Percentiles rank a stretch among this genome's conserved stretches.
Conservation (phyloP, 352 stramenopile genomes). For the Phytophthora pseudosyringae region DNA sequence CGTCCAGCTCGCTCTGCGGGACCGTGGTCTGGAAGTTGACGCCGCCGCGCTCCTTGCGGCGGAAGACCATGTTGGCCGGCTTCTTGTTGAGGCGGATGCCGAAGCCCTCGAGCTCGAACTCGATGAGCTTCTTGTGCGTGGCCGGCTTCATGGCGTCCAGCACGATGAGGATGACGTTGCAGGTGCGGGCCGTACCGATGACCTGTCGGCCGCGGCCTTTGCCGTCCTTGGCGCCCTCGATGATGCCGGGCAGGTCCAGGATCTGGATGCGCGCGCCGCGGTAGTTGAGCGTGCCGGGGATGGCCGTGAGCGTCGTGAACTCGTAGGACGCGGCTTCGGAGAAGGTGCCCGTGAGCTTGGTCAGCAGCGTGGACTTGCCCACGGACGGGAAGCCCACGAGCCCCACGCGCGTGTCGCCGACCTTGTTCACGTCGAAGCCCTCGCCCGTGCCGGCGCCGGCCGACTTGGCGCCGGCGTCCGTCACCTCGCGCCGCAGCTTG, state of each 20-base stretch:
- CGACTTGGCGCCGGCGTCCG: slow-evolving; percentile 77
- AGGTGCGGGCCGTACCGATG: slow-evolving; percentile 97
- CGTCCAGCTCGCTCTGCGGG: slow-evolving; percentile 93
- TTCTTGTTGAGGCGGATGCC: slow-evolving; percentile 99
- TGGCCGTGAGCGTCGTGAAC: slow-evolving; percentile 99
- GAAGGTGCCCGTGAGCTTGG: slow-evolving; percentile 96
- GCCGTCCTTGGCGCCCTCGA: slow-evolving; percentile 98
- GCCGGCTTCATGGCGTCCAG: slow-evolving; percentile 97
- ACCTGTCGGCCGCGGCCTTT: slow-evolving; percentile 97
- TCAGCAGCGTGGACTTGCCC: slow-evolving; percentile 98
- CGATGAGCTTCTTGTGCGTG: slow-evolving; percentile 99
- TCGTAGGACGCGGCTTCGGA: slow-evolving; percentile 97
- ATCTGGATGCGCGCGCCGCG: slow-evolving; percentile 89
- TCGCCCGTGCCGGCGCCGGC: slow-evolving; percentile 75
- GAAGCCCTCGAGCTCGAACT: slow-evolving; percentile 98
- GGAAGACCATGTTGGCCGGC: slow-evolving; percentile 96
- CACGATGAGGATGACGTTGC: slow-evolving; percentile 99
- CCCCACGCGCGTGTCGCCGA: slow-evolving; percentile 97
- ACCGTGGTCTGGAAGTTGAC: slow-evolving; percentile 97
- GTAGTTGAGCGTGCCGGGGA: slow-evolving; percentile 98
- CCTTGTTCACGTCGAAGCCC: slow-evolving; percentile 93
- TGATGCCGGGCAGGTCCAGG: slow-evolving; percentile 96
- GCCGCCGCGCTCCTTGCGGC: slow-evolving; percentile 97
- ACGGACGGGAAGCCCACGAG: slow-evolving; percentile 99
- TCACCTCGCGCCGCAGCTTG: slow-evolving; percentile 95